Conservation (phyloP, 2,329 filamentous ascomycete species). For the Didymosphaeria variabile region DNA sequence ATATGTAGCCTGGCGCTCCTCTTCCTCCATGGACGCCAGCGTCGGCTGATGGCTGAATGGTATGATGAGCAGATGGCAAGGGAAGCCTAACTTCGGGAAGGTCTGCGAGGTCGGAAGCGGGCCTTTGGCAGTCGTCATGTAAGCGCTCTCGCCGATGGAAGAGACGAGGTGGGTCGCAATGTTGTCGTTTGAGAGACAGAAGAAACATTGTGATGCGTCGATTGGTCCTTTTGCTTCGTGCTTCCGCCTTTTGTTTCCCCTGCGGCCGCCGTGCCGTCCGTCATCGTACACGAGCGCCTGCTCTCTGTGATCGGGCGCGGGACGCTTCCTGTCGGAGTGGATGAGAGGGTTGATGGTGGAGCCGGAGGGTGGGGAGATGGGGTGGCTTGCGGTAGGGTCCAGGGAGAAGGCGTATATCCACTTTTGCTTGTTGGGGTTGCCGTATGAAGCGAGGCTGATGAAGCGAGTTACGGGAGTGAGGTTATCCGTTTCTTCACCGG, state of each 20-base stretch:
- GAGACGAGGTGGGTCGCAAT: slow-evolving; percentile 88
- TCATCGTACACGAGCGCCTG: slow-evolving; percentile 50
- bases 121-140: slow-evolving; percentile 91
- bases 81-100: slow-evolving; percentile 77
- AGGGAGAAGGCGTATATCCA: slow-evolving; percentile 76
- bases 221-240: slow-evolving; percentile 47
- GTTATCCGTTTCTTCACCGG: slow-evolving; percentile 59
- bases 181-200: slow-evolving; percentile 89
- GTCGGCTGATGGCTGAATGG: slow-evolving; percentile 84
- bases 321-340: slow-evolving; percentile 66
- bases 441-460: slow-evolving; percentile 83
- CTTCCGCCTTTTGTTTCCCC: slow-evolving; percentile 50
- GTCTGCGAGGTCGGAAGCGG: slow-evolving; percentile 78
- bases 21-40: slow-evolving; percentile 70
- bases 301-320: slow-evolving; percentile 48
- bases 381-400: slow-evolving; percentile 68
- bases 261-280: slow-evolving; percentile 46
- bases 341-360: slow-evolving; percentile 80
- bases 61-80: slow-evolving; percentile 89
- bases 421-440: slow-evolving; percentile 80
- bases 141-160: slow-evolving; percentile 85
- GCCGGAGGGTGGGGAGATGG: slow-evolving; percentile 71
- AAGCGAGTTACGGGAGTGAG: slow-evolving; percentile 79
- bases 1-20: slow-evolving; percentile 68
- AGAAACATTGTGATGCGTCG: slow-evolving; percentile 83